A percentile compares a stretch with the other conserved stretches of the same genome.
phyloP scores from a whole-genome alignment of 2,329 filamentous ascomycete genomes.

The Cladosporium sp. region DNA sequence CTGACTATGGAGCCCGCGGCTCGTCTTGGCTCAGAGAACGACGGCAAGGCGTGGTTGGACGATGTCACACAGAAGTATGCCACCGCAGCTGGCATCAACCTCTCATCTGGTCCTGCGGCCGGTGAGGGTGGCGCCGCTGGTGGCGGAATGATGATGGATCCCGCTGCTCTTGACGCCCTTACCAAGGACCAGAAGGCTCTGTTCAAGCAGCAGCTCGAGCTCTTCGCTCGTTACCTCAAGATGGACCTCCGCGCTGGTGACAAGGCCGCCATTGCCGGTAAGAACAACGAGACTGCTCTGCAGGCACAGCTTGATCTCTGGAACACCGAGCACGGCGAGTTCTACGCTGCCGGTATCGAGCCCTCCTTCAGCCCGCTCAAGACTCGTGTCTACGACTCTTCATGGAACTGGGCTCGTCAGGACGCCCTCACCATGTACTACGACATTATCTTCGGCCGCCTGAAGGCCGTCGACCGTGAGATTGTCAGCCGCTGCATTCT shows the following conservation, averaged over 20 bases:
- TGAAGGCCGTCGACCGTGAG: constrained; percentile 90
- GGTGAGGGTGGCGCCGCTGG: constrained; percentile 67
- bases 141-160: constrained; percentile 99
- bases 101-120: constrained; percentile 67
- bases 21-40: constrained; percentile 81
- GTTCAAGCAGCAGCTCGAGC: constrained; percentile 97
- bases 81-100: constrained; percentile 71
- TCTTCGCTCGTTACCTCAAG: constrained; percentile 93
- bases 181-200: constrained; percentile 94
- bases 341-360: constrained; percentile 91
- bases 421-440: constrained; percentile 98
- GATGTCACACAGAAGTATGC: constrained; percentile 88
- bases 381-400: constrained; percentile 93
- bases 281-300: constrained; percentile 80
- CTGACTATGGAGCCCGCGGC: constrained; percentile 89
- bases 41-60: constrained; percentile 91
- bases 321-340: constrained; percentile 92
- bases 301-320: constrained; percentile 93
- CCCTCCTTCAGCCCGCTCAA: constrained; percentile 91
- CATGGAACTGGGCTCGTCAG: constrained; percentile 98
- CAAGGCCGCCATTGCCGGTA: constrained; percentile 80
- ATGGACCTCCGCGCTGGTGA: constrained; percentile 95
- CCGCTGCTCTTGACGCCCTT: constrained; percentile 89
- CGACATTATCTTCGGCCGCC: constrained; percentile 94
- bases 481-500: constrained; percentile 98